phyloP scores from a whole-genome alignment of 805 yeast genomes.

The Nakazawaea pomicola region DNA sequence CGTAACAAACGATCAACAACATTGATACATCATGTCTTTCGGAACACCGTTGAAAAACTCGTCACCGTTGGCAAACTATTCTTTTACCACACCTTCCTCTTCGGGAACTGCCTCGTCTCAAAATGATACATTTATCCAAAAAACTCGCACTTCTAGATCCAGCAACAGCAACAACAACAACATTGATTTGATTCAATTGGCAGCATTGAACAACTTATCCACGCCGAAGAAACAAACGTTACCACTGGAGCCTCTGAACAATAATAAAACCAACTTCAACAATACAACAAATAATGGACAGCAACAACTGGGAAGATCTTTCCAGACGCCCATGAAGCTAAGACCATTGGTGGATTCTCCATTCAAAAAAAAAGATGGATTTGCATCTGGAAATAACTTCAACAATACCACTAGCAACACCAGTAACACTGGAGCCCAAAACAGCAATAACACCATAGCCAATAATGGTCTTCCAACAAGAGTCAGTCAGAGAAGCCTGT shows the following conservation, averaged over 20 bases:
- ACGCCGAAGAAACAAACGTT: conserved; percentile 5
- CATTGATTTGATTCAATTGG: conserved; percentile 3
- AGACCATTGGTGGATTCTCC: conserved; percentile 27
- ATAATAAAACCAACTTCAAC: too few relatives aligned
- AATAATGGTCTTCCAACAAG: conserved; percentile 16
- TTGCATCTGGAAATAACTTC: too few relatives aligned
- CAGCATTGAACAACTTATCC: conserved; percentile 3
- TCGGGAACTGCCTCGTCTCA: background rate
- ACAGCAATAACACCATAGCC: conserved; percentile 1
- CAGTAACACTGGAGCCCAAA: too few relatives aligned
- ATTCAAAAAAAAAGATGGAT: conserved; percentile 20
- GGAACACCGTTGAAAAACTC: conserved; percentile 9
- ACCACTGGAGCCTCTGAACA: too few relatives aligned
- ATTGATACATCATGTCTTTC: conserved; percentile 1
- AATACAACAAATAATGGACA: background rate
- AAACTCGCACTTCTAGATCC: too few relatives aligned
- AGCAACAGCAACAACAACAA: too few relatives aligned
- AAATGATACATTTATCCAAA: conserved; percentile 2
- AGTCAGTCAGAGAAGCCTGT: conserved; percentile 14
- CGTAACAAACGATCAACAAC: background rate
- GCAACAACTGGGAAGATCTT: conserved; percentile 9
- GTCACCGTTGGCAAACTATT: conserved; percentile 12
- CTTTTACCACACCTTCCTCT: conserved; percentile 11
- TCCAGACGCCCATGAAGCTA: conserved; percentile 23
- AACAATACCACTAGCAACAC: conserved; percentile 4